Base-by-base conservation (phyloP, 306 rosid species). In the Acmispon strigosus region DNA sequence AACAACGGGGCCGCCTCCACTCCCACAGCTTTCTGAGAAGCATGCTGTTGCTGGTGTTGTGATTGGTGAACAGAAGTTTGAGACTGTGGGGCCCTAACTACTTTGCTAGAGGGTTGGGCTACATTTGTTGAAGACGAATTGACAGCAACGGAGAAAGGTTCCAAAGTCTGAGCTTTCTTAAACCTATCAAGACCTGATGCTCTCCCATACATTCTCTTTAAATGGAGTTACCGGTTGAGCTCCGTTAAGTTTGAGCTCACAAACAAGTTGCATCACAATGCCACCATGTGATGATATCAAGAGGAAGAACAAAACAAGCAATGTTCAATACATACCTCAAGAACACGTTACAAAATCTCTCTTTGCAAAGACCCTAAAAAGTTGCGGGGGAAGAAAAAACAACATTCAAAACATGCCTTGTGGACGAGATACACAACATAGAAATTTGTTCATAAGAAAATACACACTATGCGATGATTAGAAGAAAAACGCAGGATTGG, bases 151-250 rank as follows among this genome's bases (percentile, higher is more conserved):
- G 97, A 79, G 73, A 89, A 94, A 9, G 97, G 98, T 80, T 94
- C 97, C 85, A 86, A 83, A 72, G 84, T 75, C 84, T 94, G 89
- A 54, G 98, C 97, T 83, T 94, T 94, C 85, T 83, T 94, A 80
- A 94, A 94, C 78, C 98, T 89, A 84, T 88, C 94, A 54, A 88
- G 95, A 39, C 98, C 94, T 1, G 94, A 74, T 75, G 96, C 69
- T 76, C 97, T 86, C 80, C 97, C 97, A 84, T 88, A 93, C 98
- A 94, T 94, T 76, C 80, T 73, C 70, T 68, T 73, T 36, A 63
- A 43, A 43, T n/a, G 10, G 16, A 60, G 74, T 55, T 44, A 44
- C 17, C 29, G 10, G 36, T 19, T 62, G 80, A 76, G 82, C 82
- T 67, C 80, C 42, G 49, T 75, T 27, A 12, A 54, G 74, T 66